Percentiles rank a stretch among this genome's conserved stretches.
Conservation (phyloP, 1,139 yeast genomes). For the Debaryomycetaceae sp. region DNA sequence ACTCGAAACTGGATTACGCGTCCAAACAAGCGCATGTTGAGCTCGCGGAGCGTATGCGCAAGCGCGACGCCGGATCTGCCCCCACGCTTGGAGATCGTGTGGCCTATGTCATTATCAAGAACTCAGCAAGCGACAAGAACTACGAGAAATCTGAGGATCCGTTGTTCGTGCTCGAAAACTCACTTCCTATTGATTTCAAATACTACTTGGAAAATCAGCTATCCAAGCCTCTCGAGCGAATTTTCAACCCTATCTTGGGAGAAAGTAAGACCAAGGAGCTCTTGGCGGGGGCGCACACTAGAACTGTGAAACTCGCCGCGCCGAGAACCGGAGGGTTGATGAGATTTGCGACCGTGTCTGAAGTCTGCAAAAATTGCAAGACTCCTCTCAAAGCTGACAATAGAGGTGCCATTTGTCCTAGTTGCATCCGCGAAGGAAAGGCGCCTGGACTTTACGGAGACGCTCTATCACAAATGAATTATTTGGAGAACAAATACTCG, state of each 20-base stretch:
- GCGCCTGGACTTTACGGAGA: constrained; percentile 63
- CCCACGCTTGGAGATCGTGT: constrained; percentile 97
- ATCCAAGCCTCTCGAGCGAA: constrained; percentile 84
- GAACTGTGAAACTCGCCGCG: constrained; percentile 59
- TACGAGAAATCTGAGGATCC: constrained; percentile 98
- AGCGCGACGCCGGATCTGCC: constrained; percentile 95
- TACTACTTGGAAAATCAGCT: constrained; percentile 91
- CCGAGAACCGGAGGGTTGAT: constrained; percentile 71
- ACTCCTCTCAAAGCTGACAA: constrained; percentile 60
- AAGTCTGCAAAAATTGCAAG: constrained; percentile 79
- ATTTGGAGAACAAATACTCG: constrained; percentile 72
- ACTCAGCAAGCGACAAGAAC: constrained; percentile 73
- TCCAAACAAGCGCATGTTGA: constrained; percentile 97
- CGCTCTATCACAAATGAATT: constrained; percentile 70
- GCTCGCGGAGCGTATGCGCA: constrained; percentile 88
- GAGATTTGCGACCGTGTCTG: constrained; percentile 86
- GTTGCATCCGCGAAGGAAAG: constrained; percentile 57
- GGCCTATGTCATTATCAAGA: constrained; percentile 85
- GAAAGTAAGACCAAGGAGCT: constrained; percentile 72
- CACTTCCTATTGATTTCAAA: constrained; percentile 87
- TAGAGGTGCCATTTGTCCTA: constrained; percentile 72
- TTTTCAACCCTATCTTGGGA: constrained; percentile 91
- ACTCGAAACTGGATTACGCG: constrained; percentile 82
- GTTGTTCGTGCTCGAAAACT: constrained; percentile 79
- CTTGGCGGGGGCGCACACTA: constrained; percentile 71